phyloP scores from a whole-genome alignment of 2,329 filamentous ascomycete species.

The Chaetomium globosum region DNA sequence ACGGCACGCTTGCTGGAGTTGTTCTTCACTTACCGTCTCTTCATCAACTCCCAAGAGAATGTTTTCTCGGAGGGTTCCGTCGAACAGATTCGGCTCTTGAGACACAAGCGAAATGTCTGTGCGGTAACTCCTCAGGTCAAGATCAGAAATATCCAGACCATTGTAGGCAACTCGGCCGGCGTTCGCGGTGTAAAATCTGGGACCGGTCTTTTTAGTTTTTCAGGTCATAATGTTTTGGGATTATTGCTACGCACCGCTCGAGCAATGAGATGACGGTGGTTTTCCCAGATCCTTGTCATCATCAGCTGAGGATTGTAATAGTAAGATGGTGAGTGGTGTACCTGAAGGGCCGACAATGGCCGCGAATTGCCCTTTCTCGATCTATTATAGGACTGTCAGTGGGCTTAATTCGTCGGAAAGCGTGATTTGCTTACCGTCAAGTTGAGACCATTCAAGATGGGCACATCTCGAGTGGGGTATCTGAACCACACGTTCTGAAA shows the following conservation, averaged over 20 bases:
- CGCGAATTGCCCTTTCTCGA: conserved; percentile 41
- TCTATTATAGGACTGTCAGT: conserved; percentile 26
- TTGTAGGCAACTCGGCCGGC: conserved; percentile 58
- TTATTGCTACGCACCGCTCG: conserved; percentile 33
- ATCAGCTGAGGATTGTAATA: neutral
- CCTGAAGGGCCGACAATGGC: conserved; percentile 42
- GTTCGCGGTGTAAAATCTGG: conserved; percentile 45
- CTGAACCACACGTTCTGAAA: conserved; percentile 70
- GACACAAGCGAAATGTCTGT: conserved; percentile 61
- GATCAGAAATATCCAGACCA: conserved; percentile 57
- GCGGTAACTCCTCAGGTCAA: conserved; percentile 54
- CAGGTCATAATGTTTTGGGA: neutral
- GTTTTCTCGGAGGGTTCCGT: conserved; percentile 48
- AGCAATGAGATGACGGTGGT: conserved; percentile 55
- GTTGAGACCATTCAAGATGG: conserved; percentile 67
- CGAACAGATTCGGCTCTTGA: conserved; percentile 61
- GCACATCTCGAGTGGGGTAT: conserved; percentile 69
- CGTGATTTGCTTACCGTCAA: conserved; percentile 52
- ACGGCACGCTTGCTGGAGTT: conserved; percentile 38
- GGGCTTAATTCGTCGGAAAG: too few relatives aligned
- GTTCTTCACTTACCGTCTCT: conserved; percentile 29
- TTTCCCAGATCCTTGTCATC: conserved; percentile 38
- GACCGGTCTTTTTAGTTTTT: neutral
- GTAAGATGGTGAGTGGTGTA: conserved; percentile 14
- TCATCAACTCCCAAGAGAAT: conserved; percentile 40